phyloP scores from a whole-genome alignment of 2,329 filamentous ascomycete genomes.

The Ceratocystis papillata region DNA sequence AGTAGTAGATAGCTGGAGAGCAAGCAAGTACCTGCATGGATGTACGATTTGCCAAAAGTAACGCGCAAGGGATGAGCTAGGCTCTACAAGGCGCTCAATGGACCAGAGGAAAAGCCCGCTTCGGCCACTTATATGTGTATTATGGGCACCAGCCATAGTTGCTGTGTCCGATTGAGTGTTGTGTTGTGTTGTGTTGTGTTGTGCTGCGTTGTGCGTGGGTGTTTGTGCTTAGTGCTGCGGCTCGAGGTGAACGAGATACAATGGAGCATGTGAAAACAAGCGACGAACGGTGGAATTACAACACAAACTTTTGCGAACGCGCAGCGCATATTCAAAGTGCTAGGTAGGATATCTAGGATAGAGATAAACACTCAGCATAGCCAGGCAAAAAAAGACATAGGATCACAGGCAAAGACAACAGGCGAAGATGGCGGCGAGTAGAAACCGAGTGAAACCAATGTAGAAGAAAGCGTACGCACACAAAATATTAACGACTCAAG shows the following conservation, averaged over 20 bases:
- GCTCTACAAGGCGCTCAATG: no score
- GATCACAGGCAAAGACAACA: conserved; percentile 3
- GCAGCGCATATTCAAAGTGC: no score
- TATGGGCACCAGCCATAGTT: background rate
- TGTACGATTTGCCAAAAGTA: background rate
- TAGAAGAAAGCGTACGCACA: background rate
- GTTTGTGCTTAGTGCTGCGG: background rate
- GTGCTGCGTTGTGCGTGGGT: background rate
- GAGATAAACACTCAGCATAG: background rate
- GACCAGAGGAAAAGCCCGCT: no score
- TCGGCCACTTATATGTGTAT: background rate
- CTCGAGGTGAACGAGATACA: background rate
- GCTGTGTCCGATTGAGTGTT: background rate
- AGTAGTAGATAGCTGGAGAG: no score
- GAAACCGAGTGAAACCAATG: conserved; percentile 1
- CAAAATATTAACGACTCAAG: background rate
- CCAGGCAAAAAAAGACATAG: background rate
- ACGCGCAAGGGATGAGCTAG: no score
- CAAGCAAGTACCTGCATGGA: no score
- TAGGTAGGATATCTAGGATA: background rate
- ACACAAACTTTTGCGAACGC: no score
- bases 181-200: no score
- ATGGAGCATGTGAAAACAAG: background rate
- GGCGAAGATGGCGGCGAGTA: conserved; percentile 8
- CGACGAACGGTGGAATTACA: background rate